Conservation (phyloP, 2,329 filamentous ascomycete species). For the Tolypocladium tropicale region DNA sequence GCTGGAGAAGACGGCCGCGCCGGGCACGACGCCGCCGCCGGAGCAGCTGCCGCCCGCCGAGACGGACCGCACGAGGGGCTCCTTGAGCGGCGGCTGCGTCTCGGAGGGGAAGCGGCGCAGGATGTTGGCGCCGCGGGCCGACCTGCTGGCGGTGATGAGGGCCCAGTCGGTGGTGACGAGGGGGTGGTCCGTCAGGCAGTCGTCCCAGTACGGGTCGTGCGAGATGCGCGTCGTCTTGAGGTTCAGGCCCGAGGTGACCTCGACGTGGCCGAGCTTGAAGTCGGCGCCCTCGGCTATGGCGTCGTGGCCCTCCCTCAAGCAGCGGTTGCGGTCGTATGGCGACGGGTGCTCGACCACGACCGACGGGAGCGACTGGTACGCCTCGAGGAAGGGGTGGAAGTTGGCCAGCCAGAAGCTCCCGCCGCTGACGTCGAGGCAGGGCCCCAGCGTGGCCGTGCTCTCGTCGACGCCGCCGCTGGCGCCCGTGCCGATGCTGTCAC, state of each 20-base stretch:
- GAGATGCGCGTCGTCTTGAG: conserved; percentile 32
- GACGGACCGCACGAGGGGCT: conserved; percentile 20
- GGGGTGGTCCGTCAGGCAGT: conserved; percentile 26
- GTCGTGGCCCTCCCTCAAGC: conserved; percentile 25
- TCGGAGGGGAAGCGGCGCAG: conserved; percentile 29
- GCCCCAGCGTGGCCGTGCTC: conserved; percentile 30
- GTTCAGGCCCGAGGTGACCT: conserved; percentile 30
- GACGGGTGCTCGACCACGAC: conserved; percentile 30
- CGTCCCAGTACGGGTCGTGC: conserved; percentile 34
- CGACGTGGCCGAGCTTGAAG: conserved; percentile 24
- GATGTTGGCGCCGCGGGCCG: conserved; percentile 24
- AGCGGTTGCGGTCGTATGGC: conserved; percentile 25
- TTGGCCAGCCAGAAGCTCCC: conserved; percentile 31
- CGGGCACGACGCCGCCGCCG: conserved; percentile 20
- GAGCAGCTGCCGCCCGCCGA: not conserved
- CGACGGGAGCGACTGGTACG: conserved; percentile 14
- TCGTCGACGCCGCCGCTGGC: conserved; percentile 19
- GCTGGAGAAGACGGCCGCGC: conserved; percentile 26
- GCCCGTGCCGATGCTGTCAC: conserved; percentile 31
- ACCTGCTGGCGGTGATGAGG: conserved; percentile 23
- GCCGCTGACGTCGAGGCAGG: conserved; percentile 26
- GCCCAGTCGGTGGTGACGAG: conserved; percentile 34
- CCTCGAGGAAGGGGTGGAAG: conserved; percentile 32
- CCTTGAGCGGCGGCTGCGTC: conserved; percentile 17
- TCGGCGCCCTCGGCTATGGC: conserved; percentile 15